Base-by-base conservation (phyloP, 2,329 filamentous ascomycete species). In the Sporothrix luriei region DNA sequence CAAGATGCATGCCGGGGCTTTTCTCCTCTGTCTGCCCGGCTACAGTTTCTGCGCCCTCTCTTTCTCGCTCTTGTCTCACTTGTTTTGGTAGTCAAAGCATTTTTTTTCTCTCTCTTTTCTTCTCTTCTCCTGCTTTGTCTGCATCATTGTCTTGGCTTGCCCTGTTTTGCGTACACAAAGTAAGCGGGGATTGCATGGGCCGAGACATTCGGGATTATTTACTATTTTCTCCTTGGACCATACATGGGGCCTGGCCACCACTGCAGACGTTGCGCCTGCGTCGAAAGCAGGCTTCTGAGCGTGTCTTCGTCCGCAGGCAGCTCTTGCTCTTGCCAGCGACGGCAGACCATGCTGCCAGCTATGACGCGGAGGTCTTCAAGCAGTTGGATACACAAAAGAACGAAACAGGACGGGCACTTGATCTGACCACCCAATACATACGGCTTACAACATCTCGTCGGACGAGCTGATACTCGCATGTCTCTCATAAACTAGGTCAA, bases 191-290 rank as follows among this genome's bases (percentile, higher is more conserved):
- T 33, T 48, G 24, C 59, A 64, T 49, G 7, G 59, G 10, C 59
- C 59, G 61, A 64, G 61, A 64, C 61, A 49, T 64, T 6, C 38
- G 57, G n/a, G 13, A 10, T 21, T 48, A 19, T 64, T 49, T n/a
- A 43, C n/a, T 13, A n/a, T 24, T 61, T 40, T 49, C 19, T 21
- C 16, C 19, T 9, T 7, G 19, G 9, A 6, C 48, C 7, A 21
- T 1, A n/a, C 9, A 19, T n/a, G 48, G 9, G 3, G 4, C 3
- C 48, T 4, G 24, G 4, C 40, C 16, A 19, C 2, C 38, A 16
- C 21, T 21, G 40, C 21, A 48, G 21, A 21, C 14, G 55, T 43
- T 24, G 16, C 21, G n/a, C 9, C 55, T 57, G 55, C 57, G 26
- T 62, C 38, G 57, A 46, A 13, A 26, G 26, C 19, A 9, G 7